These are phyloP conservation scores for Dactylorhiza incarnata DNA, from an alignment of 106 monocot genomes.

Conservation along the genomic window DNA sequence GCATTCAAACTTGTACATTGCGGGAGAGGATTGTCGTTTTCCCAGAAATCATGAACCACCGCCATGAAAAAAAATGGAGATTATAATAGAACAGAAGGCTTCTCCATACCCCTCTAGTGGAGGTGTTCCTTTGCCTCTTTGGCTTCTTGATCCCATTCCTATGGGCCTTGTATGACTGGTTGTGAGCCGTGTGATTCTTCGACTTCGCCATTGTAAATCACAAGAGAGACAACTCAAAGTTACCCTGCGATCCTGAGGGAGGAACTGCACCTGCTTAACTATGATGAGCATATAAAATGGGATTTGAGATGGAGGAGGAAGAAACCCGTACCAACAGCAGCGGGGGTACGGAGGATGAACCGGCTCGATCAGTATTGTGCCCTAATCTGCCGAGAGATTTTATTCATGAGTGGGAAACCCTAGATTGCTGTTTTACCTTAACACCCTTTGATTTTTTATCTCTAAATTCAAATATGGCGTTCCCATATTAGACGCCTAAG, in stretches of 20 bases:
- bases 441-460: too few relatives aligned
- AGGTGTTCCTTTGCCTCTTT: conserved; percentile 39
- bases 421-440: not conserved
- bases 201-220: conserved; percentile 44
- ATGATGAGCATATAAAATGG: not conserved
- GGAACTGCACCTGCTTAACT: not conserved
- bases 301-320: not conserved
- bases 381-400: not conserved
- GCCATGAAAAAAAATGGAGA: not conserved
- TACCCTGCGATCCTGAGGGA: not conserved
- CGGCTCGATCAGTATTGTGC: not conserved
- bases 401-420: not conserved
- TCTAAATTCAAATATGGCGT: too few relatives aligned
- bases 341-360: not conserved
- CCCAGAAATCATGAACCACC: not conserved
- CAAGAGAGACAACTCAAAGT: not conserved
- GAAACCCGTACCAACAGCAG: not conserved
- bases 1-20: not conserved
- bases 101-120: conserved; percentile 44
- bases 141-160: conserved; percentile 68
- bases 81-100: not conserved
- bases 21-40: not conserved
- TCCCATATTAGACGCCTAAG: too few relatives aligned
- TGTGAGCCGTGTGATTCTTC: conserved; percentile 71
- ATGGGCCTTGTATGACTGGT: conserved; percentile 59